phyloP scores from a whole-genome alignment of 495 filamentous ascomycete genomes.

The Pyrenula massariospora region DNA sequence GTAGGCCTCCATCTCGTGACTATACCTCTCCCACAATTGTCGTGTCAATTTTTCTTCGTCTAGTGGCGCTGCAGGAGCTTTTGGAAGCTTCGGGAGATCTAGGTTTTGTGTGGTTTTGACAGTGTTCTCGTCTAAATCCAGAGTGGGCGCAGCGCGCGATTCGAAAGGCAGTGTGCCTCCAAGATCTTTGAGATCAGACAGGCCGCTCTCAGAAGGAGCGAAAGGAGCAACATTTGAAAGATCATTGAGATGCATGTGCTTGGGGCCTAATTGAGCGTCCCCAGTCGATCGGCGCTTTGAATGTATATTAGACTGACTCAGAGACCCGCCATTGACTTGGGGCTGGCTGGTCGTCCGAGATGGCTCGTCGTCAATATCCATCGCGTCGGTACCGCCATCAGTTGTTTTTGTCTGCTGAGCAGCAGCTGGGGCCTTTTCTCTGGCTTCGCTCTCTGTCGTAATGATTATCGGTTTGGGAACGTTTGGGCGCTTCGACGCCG shows the following conservation, averaged over 20 bases:
- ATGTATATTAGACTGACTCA: background rate
- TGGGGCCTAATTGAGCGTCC: constrained; percentile 6
- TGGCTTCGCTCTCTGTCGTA: constrained; percentile 32
- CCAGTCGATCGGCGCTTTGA: background rate
- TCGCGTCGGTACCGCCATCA: constrained; percentile 23
- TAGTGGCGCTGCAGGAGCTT: constrained; percentile 31
- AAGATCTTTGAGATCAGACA: constrained; percentile 56
- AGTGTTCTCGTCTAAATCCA: constrained; percentile 3
- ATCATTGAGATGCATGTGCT: constrained; percentile 41
- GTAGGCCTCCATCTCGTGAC: constrained; percentile 52
- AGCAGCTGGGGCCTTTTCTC: constrained; percentile 16
- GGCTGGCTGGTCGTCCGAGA: constrained; percentile 7
- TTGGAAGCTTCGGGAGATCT: constrained; percentile 51
- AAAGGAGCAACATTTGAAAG: constrained; percentile 60
- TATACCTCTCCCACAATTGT: constrained; percentile 46
- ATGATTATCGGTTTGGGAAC: constrained; percentile 23
- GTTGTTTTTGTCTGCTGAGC: constrained; percentile 5
- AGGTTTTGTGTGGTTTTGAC: constrained; percentile 13
- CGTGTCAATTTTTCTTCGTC: constrained; percentile 14
- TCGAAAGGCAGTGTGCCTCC: constrained; percentile 59
- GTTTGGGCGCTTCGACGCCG: constrained; percentile 8
- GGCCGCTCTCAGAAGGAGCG: constrained; percentile 35
- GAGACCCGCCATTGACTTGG: background rate
- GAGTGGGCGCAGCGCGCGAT: constrained; percentile 42
- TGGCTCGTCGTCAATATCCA: constrained; percentile 38